Evolutionary conservation across 2,329 filamentous ascomycete genomes (phyloP).

Genomic region (Torrubiellomyces zombiae): DNA sequence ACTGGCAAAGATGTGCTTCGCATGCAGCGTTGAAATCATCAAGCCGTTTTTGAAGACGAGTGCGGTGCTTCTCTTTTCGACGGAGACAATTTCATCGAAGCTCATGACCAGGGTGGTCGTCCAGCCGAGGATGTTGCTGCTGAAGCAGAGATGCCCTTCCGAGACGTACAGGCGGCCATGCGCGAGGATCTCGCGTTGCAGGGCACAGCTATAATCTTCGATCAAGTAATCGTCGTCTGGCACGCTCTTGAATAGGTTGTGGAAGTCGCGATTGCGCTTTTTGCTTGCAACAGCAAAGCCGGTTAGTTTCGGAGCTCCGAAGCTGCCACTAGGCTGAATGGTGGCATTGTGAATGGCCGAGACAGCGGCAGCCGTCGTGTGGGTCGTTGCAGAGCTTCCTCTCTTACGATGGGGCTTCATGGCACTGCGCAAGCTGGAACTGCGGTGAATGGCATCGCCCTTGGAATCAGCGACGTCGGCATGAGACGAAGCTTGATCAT

Average conservation of each 20-base stretch:
- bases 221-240: slow-evolving; percentile 97
- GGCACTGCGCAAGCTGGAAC: slow-evolving; percentile 50
- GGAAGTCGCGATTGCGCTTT: slow-evolving; percentile 91
- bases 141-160: slow-evolving; percentile 94
- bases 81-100: slow-evolving; percentile 92
- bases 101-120: slow-evolving; percentile 94
- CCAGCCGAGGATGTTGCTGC: slow-evolving; percentile 97
- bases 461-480: slow-evolving; percentile 49
- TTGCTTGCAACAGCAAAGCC: slow-evolving; percentile 94
- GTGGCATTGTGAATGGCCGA: slow-evolving; percentile 53
- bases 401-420: slow-evolving; percentile 52
- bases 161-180: slow-evolving; percentile 92
- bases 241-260: slow-evolving; percentile 84
- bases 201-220: slow-evolving; percentile 92
- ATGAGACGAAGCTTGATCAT: slow-evolving; percentile 48
- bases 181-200: slow-evolving; percentile 88
- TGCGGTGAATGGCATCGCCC: slow-evolving; percentile 40
- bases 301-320: slow-evolving; percentile 59
- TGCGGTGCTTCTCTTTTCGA: slow-evolving; percentile 93
- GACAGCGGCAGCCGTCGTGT: slow-evolving; percentile 54
- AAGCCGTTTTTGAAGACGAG: slow-evolving; percentile 94
- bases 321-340: slow-evolving; percentile 41
- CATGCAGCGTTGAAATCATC: slow-evolving; percentile 89
- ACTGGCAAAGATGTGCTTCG: slow-evolving; percentile 89
- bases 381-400: slow-evolving; percentile 61